phyloP scores from a whole-genome alignment of 2,329 filamentous ascomycete species.

The Fusarium bactridioides region DNA sequence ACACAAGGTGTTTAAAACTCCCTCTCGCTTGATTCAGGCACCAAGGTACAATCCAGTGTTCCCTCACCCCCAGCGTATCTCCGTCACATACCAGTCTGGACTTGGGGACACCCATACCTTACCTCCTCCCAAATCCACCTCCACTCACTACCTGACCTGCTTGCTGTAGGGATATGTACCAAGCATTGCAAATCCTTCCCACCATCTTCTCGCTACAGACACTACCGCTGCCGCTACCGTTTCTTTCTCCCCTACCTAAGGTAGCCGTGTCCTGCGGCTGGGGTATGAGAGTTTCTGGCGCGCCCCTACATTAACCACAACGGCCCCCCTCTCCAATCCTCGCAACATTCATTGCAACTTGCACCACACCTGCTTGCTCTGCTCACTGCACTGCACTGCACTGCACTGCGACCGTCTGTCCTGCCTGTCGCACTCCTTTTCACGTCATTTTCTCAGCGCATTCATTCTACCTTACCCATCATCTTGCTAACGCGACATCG shows the following conservation, averaged over 20 bases:
- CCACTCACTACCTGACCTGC: background rate
- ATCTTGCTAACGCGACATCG: constrained; percentile 20
- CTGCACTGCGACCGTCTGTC: constrained; percentile 24
- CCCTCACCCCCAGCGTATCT: constrained; percentile 20
- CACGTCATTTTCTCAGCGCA: constrained; percentile 29
- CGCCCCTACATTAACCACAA: constrained; percentile 38
- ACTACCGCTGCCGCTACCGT: constrained; percentile 32
- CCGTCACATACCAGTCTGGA: constrained; percentile 32
- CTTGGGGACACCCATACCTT: constrained; percentile 26
- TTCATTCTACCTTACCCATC: constrained; percentile 6
- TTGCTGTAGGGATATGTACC: background rate
- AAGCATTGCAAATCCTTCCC: constrained; percentile 15
- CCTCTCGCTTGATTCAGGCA: constrained; percentile 28
- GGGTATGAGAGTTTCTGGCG: constrained; percentile 18
- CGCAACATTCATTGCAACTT: constrained; percentile 39
- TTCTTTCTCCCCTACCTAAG: constrained; percentile 29
- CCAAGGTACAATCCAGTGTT: constrained; percentile 23
- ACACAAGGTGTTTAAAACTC: constrained; percentile 26
- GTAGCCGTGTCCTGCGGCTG: constrained; percentile 9
- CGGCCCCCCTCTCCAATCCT: constrained; percentile 22
- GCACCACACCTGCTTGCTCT: constrained; percentile 31
- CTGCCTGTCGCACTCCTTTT: constrained; percentile 32
- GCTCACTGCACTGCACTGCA: background rate
- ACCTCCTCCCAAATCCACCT: constrained; percentile 13
- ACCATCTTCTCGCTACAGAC: constrained; percentile 28